Evolutionary conservation across 352 stramenopile genomes (phyloP).

Genomic region (Pythium oligandrum): DNA sequence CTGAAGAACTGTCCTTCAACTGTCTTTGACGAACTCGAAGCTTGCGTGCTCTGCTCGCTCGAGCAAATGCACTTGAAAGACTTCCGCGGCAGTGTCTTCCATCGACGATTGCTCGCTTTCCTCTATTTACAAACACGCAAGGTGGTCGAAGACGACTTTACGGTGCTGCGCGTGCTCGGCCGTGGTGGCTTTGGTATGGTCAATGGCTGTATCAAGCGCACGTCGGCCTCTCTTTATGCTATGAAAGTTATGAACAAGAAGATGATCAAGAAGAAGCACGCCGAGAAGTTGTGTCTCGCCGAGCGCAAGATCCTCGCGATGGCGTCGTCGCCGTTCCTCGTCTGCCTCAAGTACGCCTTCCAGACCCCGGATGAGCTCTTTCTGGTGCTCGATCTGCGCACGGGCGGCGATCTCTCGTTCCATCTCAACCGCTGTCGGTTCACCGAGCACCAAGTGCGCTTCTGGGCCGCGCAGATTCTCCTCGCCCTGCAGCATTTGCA

Average conservation of each 20-base stretch:
- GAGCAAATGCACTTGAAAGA: slow-evolving; percentile 59
- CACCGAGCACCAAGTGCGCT: slow-evolving; percentile 67
- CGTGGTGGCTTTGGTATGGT: slow-evolving; percentile 96
- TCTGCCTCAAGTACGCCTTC: slow-evolving; percentile 95
- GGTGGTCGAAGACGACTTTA: slow-evolving; percentile 95
- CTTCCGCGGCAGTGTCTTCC: slow-evolving; percentile 79
- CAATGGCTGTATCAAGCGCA: slow-evolving; percentile 95
- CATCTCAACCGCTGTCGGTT: slow-evolving; percentile 70
- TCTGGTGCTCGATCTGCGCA: slow-evolving; percentile 95
- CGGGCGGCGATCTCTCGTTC: slow-evolving; percentile 94
- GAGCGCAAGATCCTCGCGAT: slow-evolving; percentile 74
- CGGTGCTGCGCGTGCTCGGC: slow-evolving; percentile 93
- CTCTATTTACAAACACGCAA: slow-evolving; percentile 86
- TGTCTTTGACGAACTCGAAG: slow-evolving; percentile 75
- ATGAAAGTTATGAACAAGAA: slow-evolving; percentile 90
- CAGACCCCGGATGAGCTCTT: slow-evolving; percentile 95
- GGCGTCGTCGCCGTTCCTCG: slow-evolving; percentile 89
- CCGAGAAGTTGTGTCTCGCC: slow-evolving; percentile 68
- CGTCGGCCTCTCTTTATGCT: slow-evolving; percentile 70
- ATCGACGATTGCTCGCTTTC: slow-evolving; percentile 86
- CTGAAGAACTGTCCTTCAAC: slow-evolving; percentile 18
- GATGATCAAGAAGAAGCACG: slow-evolving; percentile 92
- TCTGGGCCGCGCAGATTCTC: slow-evolving; percentile 79
- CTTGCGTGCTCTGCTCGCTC: slow-evolving; percentile 61
- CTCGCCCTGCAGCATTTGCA: slow-evolving; percentile 82